Conservation (phyloP, 495 filamentous ascomycete genomes). For the Cenococcum geophilum region DNA sequence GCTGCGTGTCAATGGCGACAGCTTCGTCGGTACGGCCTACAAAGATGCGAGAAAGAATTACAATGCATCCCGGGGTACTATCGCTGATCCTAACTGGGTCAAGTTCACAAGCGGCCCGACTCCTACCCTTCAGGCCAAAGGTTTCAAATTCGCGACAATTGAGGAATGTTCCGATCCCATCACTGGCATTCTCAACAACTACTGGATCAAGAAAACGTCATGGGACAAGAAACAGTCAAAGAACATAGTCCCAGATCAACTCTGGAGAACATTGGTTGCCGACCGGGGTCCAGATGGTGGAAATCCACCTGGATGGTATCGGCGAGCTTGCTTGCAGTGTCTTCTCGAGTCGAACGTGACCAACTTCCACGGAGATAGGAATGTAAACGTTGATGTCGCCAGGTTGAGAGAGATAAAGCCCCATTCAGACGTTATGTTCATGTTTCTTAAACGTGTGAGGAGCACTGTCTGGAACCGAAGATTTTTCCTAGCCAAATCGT, state of each 20-base stretch:
- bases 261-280: constrained; percentile 42
- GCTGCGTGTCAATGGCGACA: constrained; percentile 5
- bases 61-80: neutral
- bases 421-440: constrained; percentile 29
- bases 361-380: constrained; percentile 31
- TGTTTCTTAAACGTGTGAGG: constrained; percentile 37
- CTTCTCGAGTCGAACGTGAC: constrained; percentile 30
- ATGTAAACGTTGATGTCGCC: constrained; percentile 28
- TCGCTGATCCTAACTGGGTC: too few relatives aligned
- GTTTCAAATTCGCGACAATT: constrained; percentile 1
- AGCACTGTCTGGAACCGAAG: constrained; percentile 38
- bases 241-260: constrained; percentile 33
- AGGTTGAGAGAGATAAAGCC: neutral
- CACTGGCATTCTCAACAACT: neutral
- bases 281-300: constrained; percentile 30
- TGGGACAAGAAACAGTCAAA: neutral
- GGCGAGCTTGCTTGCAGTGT: constrained; percentile 20
- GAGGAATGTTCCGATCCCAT: constrained; percentile 1
- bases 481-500: constrained; percentile 28
- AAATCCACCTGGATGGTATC: constrained; percentile 34
- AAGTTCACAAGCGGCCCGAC: too few relatives aligned
- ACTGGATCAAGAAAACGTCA: neutral
- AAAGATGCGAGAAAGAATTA: neutral
- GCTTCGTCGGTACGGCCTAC: neutral
- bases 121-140: too few relatives aligned